phyloP scores from a whole-genome alignment of 768 basidiomycete genomes.

The Sarcodon sp. region DNA sequence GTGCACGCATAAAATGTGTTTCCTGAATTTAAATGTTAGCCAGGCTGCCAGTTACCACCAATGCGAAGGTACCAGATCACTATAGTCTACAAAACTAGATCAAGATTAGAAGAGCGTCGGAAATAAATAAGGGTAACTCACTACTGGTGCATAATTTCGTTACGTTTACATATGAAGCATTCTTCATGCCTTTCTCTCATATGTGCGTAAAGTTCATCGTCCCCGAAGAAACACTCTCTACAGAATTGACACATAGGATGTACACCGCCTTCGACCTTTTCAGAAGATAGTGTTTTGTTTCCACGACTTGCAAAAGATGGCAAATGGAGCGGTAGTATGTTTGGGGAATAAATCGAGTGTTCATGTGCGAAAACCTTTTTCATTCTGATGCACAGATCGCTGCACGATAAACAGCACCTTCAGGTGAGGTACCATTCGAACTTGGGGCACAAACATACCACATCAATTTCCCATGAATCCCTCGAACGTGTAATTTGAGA shows the following conservation, averaged over 20 bases:
- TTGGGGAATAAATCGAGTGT: slow-evolving; percentile 68
- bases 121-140: slow-evolving; percentile 26
- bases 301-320: slow-evolving; percentile 46
- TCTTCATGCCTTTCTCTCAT: slow-evolving; percentile 93
- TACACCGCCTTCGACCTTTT: slow-evolving; percentile 55
- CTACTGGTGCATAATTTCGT: slow-evolving; percentile 77
- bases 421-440: background rate
- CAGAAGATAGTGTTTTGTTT: slow-evolving; percentile 23
- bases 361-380: slow-evolving; percentile 97
- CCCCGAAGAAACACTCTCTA: slow-evolving; percentile 84
- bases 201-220: slow-evolving; percentile 87
- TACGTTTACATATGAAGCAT: slow-evolving; percentile 86
- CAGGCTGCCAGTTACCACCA: background rate
- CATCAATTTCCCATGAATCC: slow-evolving; percentile 61
- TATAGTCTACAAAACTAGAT: slow-evolving; percentile 65
- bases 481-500: slow-evolving; percentile 73
- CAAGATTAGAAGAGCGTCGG: background rate
- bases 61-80: slow-evolving; percentile 39
- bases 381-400: slow-evolving; percentile 75
- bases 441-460: slow-evolving; percentile 39
- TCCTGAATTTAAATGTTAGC: slow-evolving; percentile 29
- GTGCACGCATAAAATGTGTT: slow-evolving; percentile 59
- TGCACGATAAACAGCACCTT: slow-evolving; percentile 14
- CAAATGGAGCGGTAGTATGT: slow-evolving; percentile 56
- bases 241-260: slow-evolving; percentile 86